Base-by-base conservation (phyloP, 306 rosid genomes). In the Spatholobus suberectus region DNA sequence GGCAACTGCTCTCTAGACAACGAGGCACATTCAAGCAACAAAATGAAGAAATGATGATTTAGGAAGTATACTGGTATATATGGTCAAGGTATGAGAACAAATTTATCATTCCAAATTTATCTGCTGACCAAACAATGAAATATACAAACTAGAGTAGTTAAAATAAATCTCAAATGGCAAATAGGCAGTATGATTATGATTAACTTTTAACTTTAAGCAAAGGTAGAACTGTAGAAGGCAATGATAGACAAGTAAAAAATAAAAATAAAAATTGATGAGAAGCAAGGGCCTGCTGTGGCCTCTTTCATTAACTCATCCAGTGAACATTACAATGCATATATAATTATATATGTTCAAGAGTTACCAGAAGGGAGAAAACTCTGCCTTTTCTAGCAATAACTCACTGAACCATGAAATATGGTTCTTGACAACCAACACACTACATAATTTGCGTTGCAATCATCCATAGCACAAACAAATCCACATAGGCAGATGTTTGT, bases 231-330 rank as follows among this genome's bases (percentile, higher is more conserved):
- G 41, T 51, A 51, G 26, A 68, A 43, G 68, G 61, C 37, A 74
- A 83, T 74, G 46, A 79, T 40, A 79, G 63, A 44, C n/a, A 35
- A 6, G 47, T n/a, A 29, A 35, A 29, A 29, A 29, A 29, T 1
- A 29, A 29, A 29, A 1, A n/a, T n/a, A 70, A 32, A 15, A 43
- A 69, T 26, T 75, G 67, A 87, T 74, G 90, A 78, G 68, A 27
- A 14, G 88, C 54, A 88, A 90, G 94, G 92, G 92, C 87, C 66
- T 26, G 76, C 66, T 32, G 81, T 41, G 81, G 92, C 92, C 92
- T 79, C 92, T 85, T 84, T 85, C 85, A 86, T 85, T 86, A 86
- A 77, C 90, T 84, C 91, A 89, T 86, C 89, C 41, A 79, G 79
- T 58, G 75, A 83, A 82, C 83, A 85, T 80, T 77, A 81, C 75